A percentile compares a stretch with the other conserved stretches of the same genome.
Conservation (phyloP, 208 protist species). For the Leishmania aethiopica region DNA sequence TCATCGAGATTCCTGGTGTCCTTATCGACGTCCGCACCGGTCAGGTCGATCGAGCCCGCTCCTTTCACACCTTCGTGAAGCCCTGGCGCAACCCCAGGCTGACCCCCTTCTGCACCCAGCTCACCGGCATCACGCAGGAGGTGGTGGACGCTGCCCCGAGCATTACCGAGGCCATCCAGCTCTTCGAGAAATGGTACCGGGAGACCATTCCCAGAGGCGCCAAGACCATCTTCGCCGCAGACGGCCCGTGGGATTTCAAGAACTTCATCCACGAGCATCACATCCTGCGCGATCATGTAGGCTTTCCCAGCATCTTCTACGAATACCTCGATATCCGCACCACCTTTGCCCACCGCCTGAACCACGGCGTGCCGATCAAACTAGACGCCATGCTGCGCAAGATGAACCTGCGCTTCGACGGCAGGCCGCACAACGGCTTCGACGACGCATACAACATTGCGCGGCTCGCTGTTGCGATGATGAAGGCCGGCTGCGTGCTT, state of each 20-base stretch:
- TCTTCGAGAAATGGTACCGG: slow-evolving; percentile 81
- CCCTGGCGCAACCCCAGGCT: slow-evolving; percentile 87
- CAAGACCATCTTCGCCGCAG: slow-evolving; percentile 82
- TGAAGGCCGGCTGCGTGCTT: slow-evolving; percentile 79
- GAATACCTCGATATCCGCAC: slow-evolving; percentile 91
- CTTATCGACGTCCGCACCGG: slow-evolving; percentile 82
- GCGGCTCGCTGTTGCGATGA: slow-evolving; percentile 82
- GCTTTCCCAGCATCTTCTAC: slow-evolving; percentile 82
- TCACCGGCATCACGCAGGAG: slow-evolving; percentile 96
- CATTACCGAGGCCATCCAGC: slow-evolving; percentile 69
- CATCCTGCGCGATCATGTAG: slow-evolving; percentile 76
- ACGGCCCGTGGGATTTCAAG: slow-evolving; percentile 91
- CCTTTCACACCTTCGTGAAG: slow-evolving; percentile 92
- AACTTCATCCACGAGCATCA: slow-evolving; percentile 82
- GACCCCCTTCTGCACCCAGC: slow-evolving; percentile 90
- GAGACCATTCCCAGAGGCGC: slow-evolving; percentile 69
- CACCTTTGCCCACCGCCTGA: slow-evolving; percentile 79
- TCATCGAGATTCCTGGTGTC: slow-evolving; percentile 95
- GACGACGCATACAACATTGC: slow-evolving; percentile 93
- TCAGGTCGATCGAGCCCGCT: slow-evolving; percentile 63
- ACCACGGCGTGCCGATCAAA: slow-evolving; percentile 68
- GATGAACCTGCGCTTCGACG: slow-evolving; percentile 81
- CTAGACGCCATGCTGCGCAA: slow-evolving; percentile 78
- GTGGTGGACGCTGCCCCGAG: slow-evolving; percentile 77
- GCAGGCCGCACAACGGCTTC: slow-evolving; percentile 87